phyloP scores from a whole-genome alignment of 305 asterid species.

The Fraxinus angustifolia region DNA sequence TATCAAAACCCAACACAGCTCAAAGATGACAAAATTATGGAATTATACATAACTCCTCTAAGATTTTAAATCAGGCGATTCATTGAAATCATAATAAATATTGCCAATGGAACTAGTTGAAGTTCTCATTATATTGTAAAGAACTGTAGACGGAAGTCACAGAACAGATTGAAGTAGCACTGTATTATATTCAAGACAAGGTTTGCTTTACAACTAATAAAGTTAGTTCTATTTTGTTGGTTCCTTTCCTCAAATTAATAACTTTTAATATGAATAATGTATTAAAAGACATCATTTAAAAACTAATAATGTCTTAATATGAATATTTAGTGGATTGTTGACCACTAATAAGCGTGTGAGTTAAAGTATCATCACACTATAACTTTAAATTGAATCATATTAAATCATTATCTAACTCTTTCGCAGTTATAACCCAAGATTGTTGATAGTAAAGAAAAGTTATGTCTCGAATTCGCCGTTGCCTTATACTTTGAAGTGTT shows the following conservation, averaged over 20 bases:
- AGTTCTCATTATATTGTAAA: neutral
- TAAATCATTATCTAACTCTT: too few relatives aligned
- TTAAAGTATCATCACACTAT: too few relatives aligned
- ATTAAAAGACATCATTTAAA: neutral
- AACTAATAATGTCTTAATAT: neutral
- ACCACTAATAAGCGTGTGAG: too few relatives aligned
- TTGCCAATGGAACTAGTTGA: neutral
- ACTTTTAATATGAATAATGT: neutral
- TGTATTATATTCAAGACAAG: neutral
- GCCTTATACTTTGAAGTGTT: neutral
- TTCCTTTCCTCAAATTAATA: neutral
- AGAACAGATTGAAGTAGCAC: neutral
- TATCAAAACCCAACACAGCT: too few relatives aligned
- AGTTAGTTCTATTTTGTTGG: neutral
- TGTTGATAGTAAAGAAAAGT: too few relatives aligned
- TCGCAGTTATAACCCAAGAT: too few relatives aligned
- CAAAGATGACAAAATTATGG: neutral
- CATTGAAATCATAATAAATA: neutral
- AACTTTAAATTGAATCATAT: too few relatives aligned
- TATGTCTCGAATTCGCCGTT: too few relatives aligned
- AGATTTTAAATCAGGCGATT: neutral
- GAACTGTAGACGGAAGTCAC: too few relatives aligned
- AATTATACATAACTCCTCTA: neutral
- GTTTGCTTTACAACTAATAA: neutral
- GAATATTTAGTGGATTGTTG: neutral